Evolutionary conservation across 2,329 filamentous ascomycete genomes (phyloP).

Genomic region (Simplicillium sp.): DNA sequence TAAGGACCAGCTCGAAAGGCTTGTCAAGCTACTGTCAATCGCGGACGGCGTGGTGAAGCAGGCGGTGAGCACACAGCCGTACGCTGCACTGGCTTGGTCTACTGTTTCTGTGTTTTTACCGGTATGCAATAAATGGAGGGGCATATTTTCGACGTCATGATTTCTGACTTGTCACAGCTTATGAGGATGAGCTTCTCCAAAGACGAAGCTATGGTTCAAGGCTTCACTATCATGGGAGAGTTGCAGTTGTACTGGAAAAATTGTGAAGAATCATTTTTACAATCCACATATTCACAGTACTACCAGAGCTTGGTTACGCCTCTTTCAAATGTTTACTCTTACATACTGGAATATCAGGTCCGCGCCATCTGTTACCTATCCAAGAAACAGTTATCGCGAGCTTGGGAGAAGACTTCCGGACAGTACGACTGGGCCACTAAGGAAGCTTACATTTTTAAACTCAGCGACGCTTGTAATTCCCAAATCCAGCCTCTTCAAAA

Average conservation of each 20-base stretch:
- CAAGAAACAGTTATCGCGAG: background rate
- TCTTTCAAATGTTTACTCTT: background rate
- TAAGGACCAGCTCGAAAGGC: background rate
- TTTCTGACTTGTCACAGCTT: background rate
- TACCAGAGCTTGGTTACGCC: background rate
- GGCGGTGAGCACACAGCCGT: conserved; percentile 1
- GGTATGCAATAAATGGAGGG: background rate
- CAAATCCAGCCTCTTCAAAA: background rate
- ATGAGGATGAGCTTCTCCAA: background rate
- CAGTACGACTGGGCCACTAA: background rate
- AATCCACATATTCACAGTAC: background rate
- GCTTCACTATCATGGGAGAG: background rate
- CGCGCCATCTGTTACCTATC: conserved; percentile 3
- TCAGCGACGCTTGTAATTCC: background rate
- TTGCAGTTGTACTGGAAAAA: conserved; percentile 2
- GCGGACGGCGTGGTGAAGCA: conserved; percentile 1
- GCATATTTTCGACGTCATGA: too few species aligned
- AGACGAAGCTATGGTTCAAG: conserved; percentile 2
- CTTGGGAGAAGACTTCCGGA: conserved; percentile 1
- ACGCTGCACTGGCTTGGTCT: conserved; percentile 3
- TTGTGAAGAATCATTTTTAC: background rate
- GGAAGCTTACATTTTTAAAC: background rate
- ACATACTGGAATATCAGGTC: conserved; percentile 3
- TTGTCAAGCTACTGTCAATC: conserved; percentile 1
- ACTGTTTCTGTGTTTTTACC: conserved; percentile 1